Base-by-base conservation (phyloP, 2,329 filamentous ascomycete species). In the Penicillium sp. region DNA sequence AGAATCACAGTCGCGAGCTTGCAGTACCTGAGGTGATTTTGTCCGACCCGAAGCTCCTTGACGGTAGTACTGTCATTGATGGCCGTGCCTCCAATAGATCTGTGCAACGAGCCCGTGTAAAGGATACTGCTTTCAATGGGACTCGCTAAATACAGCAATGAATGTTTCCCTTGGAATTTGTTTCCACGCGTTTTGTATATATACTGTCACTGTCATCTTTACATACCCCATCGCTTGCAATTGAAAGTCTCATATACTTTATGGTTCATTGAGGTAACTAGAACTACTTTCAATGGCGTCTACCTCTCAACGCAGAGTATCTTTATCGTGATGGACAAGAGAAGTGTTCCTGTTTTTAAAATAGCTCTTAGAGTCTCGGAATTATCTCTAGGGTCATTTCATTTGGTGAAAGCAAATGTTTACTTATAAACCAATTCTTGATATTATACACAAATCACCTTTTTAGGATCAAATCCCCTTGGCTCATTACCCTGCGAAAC, bases 1-100 rank as follows among this genome's bases (percentile, higher is more conserved):
- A 95, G 53, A 86, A 81, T 61, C 90, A 82, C 44, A 60, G 66
- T 39, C 49, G 34, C 13, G 44, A 43, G 26, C 32, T 34, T 7
- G 21, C 27, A 7, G 33, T 18, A 13, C 37, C 44, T 8, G 39
- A 41, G 10, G 27, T 12, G 9, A 34, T 20, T 18, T 20, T 23
- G 10, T 20, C 42, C 26, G 34, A 51, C 7, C 18, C 10, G 9
- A 42, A 42, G 13, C 53, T 24, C 18, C 45, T 49, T 2, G 56
- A 56, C 4, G 52, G 43, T 2, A 34, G 42, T 6, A n/a, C 51
- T 13, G 30, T 46, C 5, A 24, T 45, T 21, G 50, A 57, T 24
- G 49, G 34, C 2, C 56, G 50, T 48, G 24, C 41, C 29, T 55
- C 57, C 4, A 63, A 62, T 30, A 62, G 52, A 13, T 62, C 55